Evolutionary conservation across 495 filamentous ascomycete genomes (phyloP).

Genomic region (Aspergillus olivimuriae): DNA sequence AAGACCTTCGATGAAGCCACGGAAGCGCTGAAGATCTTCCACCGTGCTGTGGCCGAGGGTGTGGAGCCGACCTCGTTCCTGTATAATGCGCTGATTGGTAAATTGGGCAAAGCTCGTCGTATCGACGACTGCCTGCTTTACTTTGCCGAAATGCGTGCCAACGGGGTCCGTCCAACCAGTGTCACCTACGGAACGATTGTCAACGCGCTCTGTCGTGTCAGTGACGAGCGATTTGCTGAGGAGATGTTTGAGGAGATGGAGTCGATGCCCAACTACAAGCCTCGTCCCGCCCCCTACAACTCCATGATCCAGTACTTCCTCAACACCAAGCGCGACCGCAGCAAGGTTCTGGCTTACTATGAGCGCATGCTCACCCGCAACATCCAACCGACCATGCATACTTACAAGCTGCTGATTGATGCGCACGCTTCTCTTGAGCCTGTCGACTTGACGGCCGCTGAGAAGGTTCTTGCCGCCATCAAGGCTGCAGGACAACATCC

Average conservation of each 20-base stretch:
- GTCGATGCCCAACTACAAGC: conserved; percentile 97
- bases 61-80: conserved; percentile 94
- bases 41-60: conserved; percentile 84
- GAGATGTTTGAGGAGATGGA: conserved; percentile 99
- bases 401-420: conserved; percentile 96
- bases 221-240: conserved; percentile 94
- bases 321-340: conserved; percentile 88
- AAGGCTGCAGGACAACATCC: conserved; percentile 64
- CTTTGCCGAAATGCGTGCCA: conserved; percentile 92
- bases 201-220: conserved; percentile 94
- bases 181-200: conserved; percentile 98
- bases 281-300: conserved; percentile 93
- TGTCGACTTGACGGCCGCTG: conserved; percentile 83
- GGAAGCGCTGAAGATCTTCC: conserved; percentile 95
- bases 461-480: conserved; percentile 75
- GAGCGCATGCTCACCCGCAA: conserved; percentile 83
- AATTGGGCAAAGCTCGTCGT: conserved; percentile 92
- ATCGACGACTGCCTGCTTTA: conserved; percentile 98
- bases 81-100: conserved; percentile 97
- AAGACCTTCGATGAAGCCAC: conserved; percentile 97
- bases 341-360: conserved; percentile 93
- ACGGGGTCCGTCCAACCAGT: conserved; percentile 89
- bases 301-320: conserved; percentile 99
- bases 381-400: conserved; percentile 89
- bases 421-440: conserved; percentile 92